phyloP scores from a whole-genome alignment of 352 stramenopile genomes.

The Blastocystis sp. region DNA sequence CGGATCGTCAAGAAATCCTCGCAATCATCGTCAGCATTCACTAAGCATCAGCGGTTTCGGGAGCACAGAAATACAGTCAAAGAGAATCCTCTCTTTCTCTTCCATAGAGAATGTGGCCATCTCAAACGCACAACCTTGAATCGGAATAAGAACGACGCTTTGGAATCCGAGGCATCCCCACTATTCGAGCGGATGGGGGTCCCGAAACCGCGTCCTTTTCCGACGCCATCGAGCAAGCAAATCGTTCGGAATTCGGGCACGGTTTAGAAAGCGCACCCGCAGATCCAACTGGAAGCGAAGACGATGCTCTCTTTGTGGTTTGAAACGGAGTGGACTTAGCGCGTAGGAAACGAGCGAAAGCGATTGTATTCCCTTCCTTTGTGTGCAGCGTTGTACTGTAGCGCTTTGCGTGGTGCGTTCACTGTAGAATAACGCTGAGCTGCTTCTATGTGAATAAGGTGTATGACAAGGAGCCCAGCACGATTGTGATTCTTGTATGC shows the following conservation, averaged over 20 bases:
- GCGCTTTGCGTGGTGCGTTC: neutral
- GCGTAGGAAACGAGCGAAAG: neutral
- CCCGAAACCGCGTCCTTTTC: too few relatives aligned
- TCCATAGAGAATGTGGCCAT: constrained; percentile 44
- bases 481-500: neutral
- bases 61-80: constrained; percentile 10
- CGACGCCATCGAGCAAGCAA: too few relatives aligned
- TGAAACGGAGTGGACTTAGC: neutral
- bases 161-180: too few relatives aligned
- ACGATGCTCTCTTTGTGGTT: neutral
- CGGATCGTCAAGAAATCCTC: neutral
- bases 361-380: neutral
- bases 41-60: neutral
- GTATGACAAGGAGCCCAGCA: constrained; percentile 34
- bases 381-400: constrained; percentile 16
- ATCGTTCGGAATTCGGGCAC: too few relatives aligned
- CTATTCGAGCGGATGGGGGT: too few relatives aligned
- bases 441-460: constrained; percentile 35
- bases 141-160: too few relatives aligned
- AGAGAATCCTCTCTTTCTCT: constrained; percentile 2
- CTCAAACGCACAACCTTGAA: too few relatives aligned
- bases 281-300: too few relatives aligned
- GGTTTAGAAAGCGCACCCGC: too few relatives aligned
- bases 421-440: neutral
- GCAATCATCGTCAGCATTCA: neutral